Evolutionary conservation across 2,329 filamentous ascomycete genomes (phyloP).

Genomic region (Cephalotrichum gorgonifer): DNA sequence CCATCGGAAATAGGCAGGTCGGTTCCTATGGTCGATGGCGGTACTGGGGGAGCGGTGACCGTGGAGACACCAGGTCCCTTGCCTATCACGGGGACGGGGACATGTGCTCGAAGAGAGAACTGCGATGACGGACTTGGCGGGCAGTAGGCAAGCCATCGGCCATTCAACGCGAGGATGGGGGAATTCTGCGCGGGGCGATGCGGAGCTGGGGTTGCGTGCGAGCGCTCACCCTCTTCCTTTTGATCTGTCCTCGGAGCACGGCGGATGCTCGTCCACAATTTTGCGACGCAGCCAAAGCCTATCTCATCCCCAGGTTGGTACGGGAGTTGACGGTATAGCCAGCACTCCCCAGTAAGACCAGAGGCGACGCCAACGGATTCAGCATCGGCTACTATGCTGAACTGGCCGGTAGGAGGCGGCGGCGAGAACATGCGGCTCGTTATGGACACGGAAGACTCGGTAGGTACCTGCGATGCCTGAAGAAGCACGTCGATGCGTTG

Average conservation of each 20-base stretch:
- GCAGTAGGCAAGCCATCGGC: conserved; percentile 69
- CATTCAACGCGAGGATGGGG: conserved; percentile 58
- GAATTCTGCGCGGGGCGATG: conserved; percentile 33
- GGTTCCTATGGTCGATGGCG: conserved; percentile 54
- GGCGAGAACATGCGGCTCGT: conserved; percentile 55
- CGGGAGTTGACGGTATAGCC: conserved; percentile 53
- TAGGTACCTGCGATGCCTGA: conserved; percentile 51
- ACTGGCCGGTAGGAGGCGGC: conserved; percentile 59
- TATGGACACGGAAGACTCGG: conserved; percentile 43
- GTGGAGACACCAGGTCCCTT: conserved; percentile 47
- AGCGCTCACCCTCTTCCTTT: conserved; percentile 33
- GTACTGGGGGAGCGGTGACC: conserved; percentile 59
- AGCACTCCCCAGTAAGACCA: conserved; percentile 77
- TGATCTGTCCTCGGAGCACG: conserved; percentile 39
- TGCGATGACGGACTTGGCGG: conserved; percentile 63
- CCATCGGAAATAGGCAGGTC: conserved; percentile 65
- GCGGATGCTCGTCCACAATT: conserved; percentile 85
- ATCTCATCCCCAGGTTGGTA: conserved; percentile 29
- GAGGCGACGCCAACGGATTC: conserved; percentile 67
- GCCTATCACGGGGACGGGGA: conserved; percentile 44
- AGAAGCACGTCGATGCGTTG: conserved; percentile 64
- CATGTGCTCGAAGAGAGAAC: conserved; percentile 56
- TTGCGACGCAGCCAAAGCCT: conserved; percentile 62
- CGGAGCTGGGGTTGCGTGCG: conserved; percentile 22
- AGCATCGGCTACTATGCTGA: conserved; percentile 63